These are phyloP conservation scores for Aspergillus aculeatinus DNA, from an alignment of 2,329 filamentous ascomycete genomes.

Conservation along the genomic window DNA sequence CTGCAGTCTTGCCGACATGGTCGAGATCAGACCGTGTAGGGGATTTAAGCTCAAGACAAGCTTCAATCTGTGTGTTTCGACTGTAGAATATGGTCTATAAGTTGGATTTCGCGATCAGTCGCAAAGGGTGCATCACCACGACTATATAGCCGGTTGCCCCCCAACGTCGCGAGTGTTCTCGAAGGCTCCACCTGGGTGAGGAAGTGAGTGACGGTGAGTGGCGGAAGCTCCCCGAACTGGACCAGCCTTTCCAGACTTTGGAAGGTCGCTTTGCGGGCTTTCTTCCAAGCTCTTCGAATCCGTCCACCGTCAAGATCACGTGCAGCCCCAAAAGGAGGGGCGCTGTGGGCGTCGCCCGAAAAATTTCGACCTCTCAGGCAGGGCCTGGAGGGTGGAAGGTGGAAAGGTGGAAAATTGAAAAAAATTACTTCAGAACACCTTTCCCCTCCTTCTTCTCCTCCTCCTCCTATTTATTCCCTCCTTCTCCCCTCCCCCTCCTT, in stretches of 20 bases:
- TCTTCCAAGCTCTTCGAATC: slow-evolving; percentile 20
- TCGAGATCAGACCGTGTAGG: slow-evolving; percentile 7
- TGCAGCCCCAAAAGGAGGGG: slow-evolving; percentile 27
- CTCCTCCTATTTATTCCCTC: slow-evolving; percentile 25
- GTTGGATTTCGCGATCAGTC: neutral
- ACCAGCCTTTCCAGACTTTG: slow-evolving; percentile 6
- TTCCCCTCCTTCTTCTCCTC: slow-evolving; percentile 25
- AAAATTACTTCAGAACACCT: slow-evolving; percentile 35
- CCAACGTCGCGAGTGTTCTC: slow-evolving; percentile 24
- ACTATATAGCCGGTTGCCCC: slow-evolving; percentile 14
- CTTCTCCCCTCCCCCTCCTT: slow-evolving; percentile 18
- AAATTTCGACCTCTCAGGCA: slow-evolving; percentile 24
- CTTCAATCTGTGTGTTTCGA: neutral
- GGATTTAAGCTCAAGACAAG: neutral
- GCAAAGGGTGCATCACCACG: neutral
- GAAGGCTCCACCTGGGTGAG: slow-evolving; percentile 36
- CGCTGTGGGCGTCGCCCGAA: slow-evolving; percentile 19
- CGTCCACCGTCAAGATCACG: slow-evolving; percentile 31
- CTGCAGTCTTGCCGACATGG: slow-evolving; percentile 37
- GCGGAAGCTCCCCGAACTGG: slow-evolving; percentile 28
- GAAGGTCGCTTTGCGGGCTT: no score
- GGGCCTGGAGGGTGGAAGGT: slow-evolving; percentile 6
- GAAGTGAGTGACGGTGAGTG: slow-evolving; percentile 25
- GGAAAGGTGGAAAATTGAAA: slow-evolving; percentile 8
- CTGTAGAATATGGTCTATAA: neutral